Conservation (phyloP, 2,329 filamentous ascomycete species). For the Aspergillus puulaauensis region DNA sequence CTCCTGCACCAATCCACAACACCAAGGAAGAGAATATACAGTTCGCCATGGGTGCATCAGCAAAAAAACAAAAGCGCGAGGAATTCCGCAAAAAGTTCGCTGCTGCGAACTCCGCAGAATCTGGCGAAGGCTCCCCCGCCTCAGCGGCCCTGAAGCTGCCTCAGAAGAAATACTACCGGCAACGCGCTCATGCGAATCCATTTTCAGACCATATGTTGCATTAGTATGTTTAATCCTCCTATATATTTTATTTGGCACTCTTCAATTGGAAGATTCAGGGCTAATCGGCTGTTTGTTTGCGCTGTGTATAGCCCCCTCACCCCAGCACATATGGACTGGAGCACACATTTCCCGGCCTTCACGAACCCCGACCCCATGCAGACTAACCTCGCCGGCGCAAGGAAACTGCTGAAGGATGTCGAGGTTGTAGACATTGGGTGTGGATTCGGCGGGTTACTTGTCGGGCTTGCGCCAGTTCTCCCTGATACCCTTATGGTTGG, state of each 20-base stretch:
- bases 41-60: conserved; percentile 9
- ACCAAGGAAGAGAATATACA: background rate
- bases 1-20: background rate
- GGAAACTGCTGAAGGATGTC: conserved; percentile 64
- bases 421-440: conserved; percentile 97
- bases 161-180: conserved; percentile 93
- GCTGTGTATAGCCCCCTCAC: conserved; percentile 64
- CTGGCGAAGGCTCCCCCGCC: conserved; percentile 18
- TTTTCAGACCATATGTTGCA: conserved; percentile 90
- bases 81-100: conserved; percentile 59
- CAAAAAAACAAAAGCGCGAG: conserved; percentile 57
- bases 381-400: conserved; percentile 32
- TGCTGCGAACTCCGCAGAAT: conserved; percentile 20
- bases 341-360: conserved; percentile 75
- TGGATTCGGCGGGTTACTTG: conserved; percentile 87
- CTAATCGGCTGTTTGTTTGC: background rate
- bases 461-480: conserved; percentile 78
- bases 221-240: conserved; percentile 64
- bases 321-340: conserved; percentile 90
- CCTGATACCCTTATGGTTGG: conserved; percentile 82
- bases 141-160: conserved; percentile 58
- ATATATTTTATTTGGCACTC: background rate
- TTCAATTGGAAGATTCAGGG: background rate
- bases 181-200: conserved; percentile 94
- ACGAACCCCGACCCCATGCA: conserved; percentile 43